Percentiles rank a stretch among this genome's conserved stretches.
Evolutionary conservation across 257 asterid genomes (phyloP).

Genomic region (Forsythia viridissima): DNA sequence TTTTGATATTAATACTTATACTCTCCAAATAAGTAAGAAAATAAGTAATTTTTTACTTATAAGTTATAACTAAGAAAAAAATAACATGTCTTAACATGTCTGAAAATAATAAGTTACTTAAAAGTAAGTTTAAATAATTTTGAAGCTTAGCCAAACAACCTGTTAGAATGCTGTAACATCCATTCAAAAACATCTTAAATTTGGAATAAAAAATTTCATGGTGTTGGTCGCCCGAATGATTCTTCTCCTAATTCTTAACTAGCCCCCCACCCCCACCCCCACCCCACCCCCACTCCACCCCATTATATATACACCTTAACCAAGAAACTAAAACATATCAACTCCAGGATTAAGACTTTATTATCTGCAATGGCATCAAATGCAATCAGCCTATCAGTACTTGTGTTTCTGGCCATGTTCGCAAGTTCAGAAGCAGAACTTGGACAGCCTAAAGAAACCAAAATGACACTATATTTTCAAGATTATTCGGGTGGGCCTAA

Average conservation of each 20-base stretch:
- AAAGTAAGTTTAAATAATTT: no score
- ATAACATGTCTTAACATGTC: no score
- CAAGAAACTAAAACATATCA: neutral
- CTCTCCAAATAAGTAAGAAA: no score
- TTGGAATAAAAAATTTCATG: neutral
- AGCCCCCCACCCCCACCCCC: no score
- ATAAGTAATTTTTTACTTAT: no score
- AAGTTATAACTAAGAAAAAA: no score
- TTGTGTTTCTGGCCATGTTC: conserved; percentile 23
- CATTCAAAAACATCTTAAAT: neutral
- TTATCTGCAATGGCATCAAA: conserved; percentile 25
- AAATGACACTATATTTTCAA: conserved; percentile 44
- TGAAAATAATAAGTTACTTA: no score
- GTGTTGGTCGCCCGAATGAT: no score
- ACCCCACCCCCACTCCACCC: neutral
- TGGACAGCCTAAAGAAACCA: conserved; percentile 34
- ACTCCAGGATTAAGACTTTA: neutral
- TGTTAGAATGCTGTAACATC: neutral
- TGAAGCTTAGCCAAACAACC: no score
- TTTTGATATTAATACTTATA: no score
- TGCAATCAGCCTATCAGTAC: neutral
- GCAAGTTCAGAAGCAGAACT: conserved; percentile 13
- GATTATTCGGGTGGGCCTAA: conserved; percentile 51
- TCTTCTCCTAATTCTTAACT: no score
- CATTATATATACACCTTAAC: neutral